phyloP scores from a whole-genome alignment of 805 yeast species.

The Wickerhamiella sergipiensis region DNA sequence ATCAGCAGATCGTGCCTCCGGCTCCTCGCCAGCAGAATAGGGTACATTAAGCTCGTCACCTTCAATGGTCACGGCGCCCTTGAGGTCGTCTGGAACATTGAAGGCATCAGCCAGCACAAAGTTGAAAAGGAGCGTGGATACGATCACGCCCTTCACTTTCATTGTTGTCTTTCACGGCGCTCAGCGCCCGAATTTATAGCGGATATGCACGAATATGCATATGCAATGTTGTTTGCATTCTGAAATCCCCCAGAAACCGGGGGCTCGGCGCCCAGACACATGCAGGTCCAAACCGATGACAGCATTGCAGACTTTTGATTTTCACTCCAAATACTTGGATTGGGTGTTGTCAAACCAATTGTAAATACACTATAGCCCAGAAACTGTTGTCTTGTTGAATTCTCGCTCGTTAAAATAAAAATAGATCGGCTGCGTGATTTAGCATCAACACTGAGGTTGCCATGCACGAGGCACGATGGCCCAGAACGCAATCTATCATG shows the following conservation, averaged over 20 bases:
- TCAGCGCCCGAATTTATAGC: background rate
- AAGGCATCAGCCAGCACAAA: background rate
- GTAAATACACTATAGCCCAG: no score
- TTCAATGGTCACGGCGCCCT: background rate
- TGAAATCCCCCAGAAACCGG: background rate
- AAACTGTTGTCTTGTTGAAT: no score
- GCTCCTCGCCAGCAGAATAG: background rate
- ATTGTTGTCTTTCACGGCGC: background rate
- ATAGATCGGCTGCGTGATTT: background rate
- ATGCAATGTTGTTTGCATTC: background rate
- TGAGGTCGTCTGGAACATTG: background rate
- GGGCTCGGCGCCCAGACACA: background rate
- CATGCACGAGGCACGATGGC: background rate
- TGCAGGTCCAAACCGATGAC: no score
- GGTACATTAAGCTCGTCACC: background rate
- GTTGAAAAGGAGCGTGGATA: background rate
- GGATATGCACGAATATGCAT: background rate
- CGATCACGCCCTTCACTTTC: background rate
- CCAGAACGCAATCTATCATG: background rate
- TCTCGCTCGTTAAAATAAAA: background rate
- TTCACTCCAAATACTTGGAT: no score
- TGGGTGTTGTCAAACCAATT: background rate
- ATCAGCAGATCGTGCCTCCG: background rate
- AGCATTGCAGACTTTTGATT: no score
- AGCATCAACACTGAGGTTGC: background rate